Conservation (phyloP, 23 red algal genomes). For the Agarophyton chilense region DNA sequence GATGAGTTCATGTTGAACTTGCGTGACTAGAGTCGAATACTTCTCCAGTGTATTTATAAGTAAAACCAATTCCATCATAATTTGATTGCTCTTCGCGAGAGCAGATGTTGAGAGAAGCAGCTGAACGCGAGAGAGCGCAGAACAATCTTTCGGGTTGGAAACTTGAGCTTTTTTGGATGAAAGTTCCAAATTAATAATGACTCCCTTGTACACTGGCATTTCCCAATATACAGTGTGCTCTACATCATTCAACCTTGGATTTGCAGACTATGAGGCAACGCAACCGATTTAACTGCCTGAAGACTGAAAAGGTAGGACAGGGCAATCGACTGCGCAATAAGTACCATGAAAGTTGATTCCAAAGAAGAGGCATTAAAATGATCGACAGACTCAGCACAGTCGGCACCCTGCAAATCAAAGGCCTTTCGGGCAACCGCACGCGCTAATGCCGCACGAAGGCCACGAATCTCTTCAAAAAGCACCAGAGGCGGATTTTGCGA, state of each 20-base stretch:
- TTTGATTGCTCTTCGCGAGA: slow-evolving; percentile 58
- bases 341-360: slow-evolving; percentile 70
- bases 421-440: slow-evolving; percentile 69
- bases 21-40: slow-evolving; percentile 54
- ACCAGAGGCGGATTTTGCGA: slow-evolving; percentile 74
- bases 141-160: slow-evolving; percentile 76
- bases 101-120: slow-evolving; percentile 79
- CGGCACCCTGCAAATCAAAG: slow-evolving; percentile 87
- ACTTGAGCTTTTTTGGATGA: slow-evolving; percentile 43
- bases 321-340: slow-evolving; percentile 75
- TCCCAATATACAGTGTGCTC: slow-evolving; percentile 56
- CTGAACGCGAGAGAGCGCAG: slow-evolving; percentile 64
- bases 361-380: slow-evolving; percentile 59
- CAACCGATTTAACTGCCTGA: slow-evolving; percentile 83
- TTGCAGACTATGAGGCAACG: slow-evolving; percentile 90
- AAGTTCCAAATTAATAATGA: slow-evolving; percentile 71
- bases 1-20: slow-evolving; percentile 74
- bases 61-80: slow-evolving; percentile 74
- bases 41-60: slow-evolving; percentile 37
- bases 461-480: slow-evolving; percentile 67
- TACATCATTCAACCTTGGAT: slow-evolving; percentile 62
- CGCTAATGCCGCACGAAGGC: slow-evolving; percentile 44
- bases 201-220: slow-evolving; percentile 79
- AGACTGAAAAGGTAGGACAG: slow-evolving; percentile 73
- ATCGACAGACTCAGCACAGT: slow-evolving; percentile 86